Conservation (phyloP, 2,329 filamentous ascomycete genomes). For the Ascochyta fabae region DNA sequence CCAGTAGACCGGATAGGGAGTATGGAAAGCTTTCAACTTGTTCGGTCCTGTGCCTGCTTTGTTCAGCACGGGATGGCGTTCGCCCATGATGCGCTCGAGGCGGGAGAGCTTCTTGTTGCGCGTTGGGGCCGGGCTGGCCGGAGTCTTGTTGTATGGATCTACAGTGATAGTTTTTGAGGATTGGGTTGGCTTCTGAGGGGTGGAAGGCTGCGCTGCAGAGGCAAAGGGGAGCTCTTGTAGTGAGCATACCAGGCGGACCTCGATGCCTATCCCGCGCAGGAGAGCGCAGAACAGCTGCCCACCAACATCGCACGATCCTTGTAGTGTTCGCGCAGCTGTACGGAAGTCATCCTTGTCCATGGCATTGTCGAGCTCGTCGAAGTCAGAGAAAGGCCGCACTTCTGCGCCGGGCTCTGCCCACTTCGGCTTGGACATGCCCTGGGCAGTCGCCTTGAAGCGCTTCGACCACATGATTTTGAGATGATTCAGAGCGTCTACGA, state of each 20-base stretch:
- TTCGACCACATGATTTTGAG: slow-evolving; percentile 70
- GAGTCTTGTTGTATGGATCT: slow-evolving; percentile 42
- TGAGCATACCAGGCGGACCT: slow-evolving; percentile 85
- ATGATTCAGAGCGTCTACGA: slow-evolving; percentile 79
- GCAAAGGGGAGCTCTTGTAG: slow-evolving; percentile 80
- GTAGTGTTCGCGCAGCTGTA: slow-evolving; percentile 69
- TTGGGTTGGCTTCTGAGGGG: slow-evolving; percentile 32
- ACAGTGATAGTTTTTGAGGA: slow-evolving; percentile 35
- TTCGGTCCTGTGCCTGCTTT: slow-evolving; percentile 42
- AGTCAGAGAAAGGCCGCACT: slow-evolving; percentile 59
- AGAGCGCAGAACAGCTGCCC: slow-evolving; percentile 90
- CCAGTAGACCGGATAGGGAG: slow-evolving; percentile 87
- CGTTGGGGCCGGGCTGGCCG: slow-evolving; percentile 22
- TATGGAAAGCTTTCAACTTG: slow-evolving; percentile 65
- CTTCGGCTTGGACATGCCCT: slow-evolving; percentile 52
- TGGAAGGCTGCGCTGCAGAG: slow-evolving; percentile 45
- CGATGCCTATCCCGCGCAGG: slow-evolving; percentile 80
- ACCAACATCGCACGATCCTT: slow-evolving; percentile 87
- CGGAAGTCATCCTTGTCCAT: slow-evolving; percentile 77
- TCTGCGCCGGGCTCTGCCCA: slow-evolving; percentile 74
- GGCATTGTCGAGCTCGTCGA: slow-evolving; percentile 69
- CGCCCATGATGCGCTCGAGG: slow-evolving; percentile 41
- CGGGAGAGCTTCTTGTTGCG: slow-evolving; percentile 43
- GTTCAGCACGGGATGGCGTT: slow-evolving; percentile 34
- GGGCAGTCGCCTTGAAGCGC: slow-evolving; percentile 72